Conservation (phyloP, 805 yeast species). For the Starmera dryadoides region DNA sequence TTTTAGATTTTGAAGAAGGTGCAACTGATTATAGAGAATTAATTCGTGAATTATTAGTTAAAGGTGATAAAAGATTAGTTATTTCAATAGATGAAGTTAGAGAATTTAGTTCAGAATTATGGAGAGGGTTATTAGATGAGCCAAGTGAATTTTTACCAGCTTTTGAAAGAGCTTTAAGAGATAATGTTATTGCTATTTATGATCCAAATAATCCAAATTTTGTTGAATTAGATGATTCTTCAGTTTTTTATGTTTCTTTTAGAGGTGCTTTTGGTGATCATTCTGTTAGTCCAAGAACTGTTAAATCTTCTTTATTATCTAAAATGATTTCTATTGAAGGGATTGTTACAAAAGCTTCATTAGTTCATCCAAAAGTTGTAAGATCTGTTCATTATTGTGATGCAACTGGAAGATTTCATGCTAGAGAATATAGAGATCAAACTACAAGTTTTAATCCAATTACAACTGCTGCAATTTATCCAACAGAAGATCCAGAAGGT, state of each 20-base stretch:
- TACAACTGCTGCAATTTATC: conserved; percentile 78
- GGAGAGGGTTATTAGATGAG: conserved; percentile 63
- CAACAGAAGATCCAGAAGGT: conserved; percentile 89
- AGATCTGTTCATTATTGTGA: conserved; percentile 93
- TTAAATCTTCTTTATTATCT: conserved; percentile 69
- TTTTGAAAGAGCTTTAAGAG: conserved; percentile 78
- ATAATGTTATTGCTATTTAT: conserved; percentile 66
- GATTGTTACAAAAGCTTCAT: conserved; percentile 87
- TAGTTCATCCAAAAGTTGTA: conserved; percentile 87
- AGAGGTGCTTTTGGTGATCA: conserved; percentile 90
- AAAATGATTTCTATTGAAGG: conserved; percentile 88
- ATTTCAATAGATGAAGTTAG: conserved; percentile 84
- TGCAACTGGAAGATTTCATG: conserved; percentile 73
- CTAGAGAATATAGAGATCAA: conserved; percentile 88
- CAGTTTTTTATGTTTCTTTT: conserved; percentile 69
- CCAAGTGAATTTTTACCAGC: conserved; percentile 91
- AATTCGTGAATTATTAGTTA: conserved; percentile 65
- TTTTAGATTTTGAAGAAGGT: conserved; percentile 54
- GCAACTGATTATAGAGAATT: conserved; percentile 58
- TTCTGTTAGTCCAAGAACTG: conserved; percentile 80
- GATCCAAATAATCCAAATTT: conserved; percentile 51
- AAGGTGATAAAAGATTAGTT: conserved; percentile 56
- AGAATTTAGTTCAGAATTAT: conserved; percentile 70
- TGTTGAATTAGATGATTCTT: conserved; percentile 48
- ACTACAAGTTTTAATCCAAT: conserved; percentile 86